A percentile compares a stretch with the other conserved stretches of the same genome.
These are phyloP conservation scores for Fraxinus velutina DNA, from an alignment of 305 asterid genomes.

Conservation along the genomic window DNA sequence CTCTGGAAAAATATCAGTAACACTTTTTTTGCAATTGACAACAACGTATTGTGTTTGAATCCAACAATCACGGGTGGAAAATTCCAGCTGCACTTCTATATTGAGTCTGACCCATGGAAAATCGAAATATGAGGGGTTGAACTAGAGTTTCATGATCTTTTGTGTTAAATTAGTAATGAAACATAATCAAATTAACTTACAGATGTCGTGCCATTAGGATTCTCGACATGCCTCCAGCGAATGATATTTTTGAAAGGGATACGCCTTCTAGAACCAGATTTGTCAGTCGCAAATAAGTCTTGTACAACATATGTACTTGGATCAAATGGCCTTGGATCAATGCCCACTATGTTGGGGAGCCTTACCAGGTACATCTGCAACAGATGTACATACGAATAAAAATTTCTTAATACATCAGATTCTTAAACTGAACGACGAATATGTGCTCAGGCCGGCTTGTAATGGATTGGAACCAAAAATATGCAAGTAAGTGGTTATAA, in stretches of 20 bases:
- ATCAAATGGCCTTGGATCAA: constrained; percentile 45
- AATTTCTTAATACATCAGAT: no score
- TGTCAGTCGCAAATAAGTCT: constrained; percentile 43
- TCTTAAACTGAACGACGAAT: no score
- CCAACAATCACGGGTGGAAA: neutral
- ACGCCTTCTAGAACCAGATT: constrained; percentile 45
- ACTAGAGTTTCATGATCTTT: neutral
- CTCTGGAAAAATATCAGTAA: neutral
- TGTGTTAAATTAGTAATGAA: neutral
- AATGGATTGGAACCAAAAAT: no score
- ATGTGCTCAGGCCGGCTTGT: no score
- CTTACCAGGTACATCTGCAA: no score
- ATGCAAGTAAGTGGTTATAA: no score
- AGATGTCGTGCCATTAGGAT: constrained; percentile 43
- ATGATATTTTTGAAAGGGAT: constrained; percentile 49
- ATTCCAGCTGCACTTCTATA: no score
- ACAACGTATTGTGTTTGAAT: neutral
- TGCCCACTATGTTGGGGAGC: no score
- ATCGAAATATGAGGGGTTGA: neutral
- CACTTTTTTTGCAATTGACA: neutral
- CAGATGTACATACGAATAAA: no score
- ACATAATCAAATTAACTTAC: constrained; percentile 34
- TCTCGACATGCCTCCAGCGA: constrained; percentile 45
- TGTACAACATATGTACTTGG: constrained; percentile 49
- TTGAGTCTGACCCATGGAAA: neutral